Evolutionary conservation across 139 green algal species (phyloP).

Genomic region (Tetraselmis chui): DNA sequence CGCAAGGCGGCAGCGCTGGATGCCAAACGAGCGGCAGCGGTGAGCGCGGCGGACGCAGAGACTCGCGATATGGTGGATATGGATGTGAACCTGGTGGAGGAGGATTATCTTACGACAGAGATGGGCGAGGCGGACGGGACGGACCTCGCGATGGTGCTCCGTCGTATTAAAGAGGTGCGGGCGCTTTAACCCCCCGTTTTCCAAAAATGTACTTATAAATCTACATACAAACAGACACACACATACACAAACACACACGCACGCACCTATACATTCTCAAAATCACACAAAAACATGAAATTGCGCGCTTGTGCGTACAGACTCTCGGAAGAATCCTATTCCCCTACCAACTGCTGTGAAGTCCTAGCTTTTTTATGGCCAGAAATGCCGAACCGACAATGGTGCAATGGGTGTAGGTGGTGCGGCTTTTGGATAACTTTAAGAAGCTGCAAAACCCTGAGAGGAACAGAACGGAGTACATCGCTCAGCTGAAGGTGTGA

Average conservation of each 20-base stretch:
- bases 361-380: no score
- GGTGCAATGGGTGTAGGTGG: conserved; percentile 40
- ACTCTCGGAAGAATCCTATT: no score
- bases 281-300: no score
- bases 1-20: conserved; percentile 22
- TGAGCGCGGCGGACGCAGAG: conserved; percentile 18
- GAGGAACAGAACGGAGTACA: conserved; percentile 60
- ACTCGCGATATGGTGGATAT: not conserved
- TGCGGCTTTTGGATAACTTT: conserved; percentile 78
- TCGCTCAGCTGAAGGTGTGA: conserved; percentile 44
- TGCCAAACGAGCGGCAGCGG: conserved; percentile 13
- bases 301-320: no score
- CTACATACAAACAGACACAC: no score
- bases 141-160: conserved; percentile 35
- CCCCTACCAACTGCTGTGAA: no score
- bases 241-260: no score
- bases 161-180: conserved; percentile 44
- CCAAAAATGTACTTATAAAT: no score
- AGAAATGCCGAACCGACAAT: no score
- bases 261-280: no score
- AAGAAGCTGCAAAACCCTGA: conserved; percentile 35
- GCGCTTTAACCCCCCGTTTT: not conserved
- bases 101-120: not conserved
- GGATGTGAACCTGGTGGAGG: not conserved
- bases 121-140: not conserved